Percentiles rank a stretch among this genome's conserved stretches.
Conservation (phyloP, 306 rosid species). For the Castanospermum australe region DNA sequence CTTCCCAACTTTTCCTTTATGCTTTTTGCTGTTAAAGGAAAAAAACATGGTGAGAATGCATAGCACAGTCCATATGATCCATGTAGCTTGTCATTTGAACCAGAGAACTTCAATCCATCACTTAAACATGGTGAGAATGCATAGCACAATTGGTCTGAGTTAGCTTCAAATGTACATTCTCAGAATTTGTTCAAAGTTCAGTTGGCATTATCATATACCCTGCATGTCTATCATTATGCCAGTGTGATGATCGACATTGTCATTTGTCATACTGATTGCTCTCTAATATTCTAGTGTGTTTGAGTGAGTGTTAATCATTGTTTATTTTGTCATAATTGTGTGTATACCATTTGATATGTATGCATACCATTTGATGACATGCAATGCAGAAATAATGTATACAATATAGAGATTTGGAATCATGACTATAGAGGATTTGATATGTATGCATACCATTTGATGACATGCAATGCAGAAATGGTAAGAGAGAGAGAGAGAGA, state of each 20-base stretch:
- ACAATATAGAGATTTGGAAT: too few species aligned
- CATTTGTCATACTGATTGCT: conserved; percentile 10
- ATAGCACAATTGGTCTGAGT: background rate
- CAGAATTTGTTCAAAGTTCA: conserved; percentile 11
- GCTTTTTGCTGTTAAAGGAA: background rate
- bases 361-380: background rate
- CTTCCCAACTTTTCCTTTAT: background rate
- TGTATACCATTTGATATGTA: too few species aligned
- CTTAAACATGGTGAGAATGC: conserved; percentile 1
- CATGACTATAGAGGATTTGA: background rate
- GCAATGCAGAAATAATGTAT: background rate
- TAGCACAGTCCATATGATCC: too few species aligned
- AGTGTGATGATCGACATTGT: background rate
- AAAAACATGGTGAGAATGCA: too few species aligned
- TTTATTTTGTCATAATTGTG: background rate
- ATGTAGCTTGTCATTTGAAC: background rate
- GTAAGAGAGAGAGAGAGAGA: too few species aligned
- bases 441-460: background rate
- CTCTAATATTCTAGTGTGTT: background rate
- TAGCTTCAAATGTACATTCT: background rate
- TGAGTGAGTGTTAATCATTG: background rate
- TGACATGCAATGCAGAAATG: background rate
- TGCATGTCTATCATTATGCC: conserved; percentile 7
- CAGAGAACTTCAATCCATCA: background rate
- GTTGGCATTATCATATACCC: background rate